phyloP scores from a whole-genome alignment of 805 yeast genomes.

The Saturnispora diversa region DNA sequence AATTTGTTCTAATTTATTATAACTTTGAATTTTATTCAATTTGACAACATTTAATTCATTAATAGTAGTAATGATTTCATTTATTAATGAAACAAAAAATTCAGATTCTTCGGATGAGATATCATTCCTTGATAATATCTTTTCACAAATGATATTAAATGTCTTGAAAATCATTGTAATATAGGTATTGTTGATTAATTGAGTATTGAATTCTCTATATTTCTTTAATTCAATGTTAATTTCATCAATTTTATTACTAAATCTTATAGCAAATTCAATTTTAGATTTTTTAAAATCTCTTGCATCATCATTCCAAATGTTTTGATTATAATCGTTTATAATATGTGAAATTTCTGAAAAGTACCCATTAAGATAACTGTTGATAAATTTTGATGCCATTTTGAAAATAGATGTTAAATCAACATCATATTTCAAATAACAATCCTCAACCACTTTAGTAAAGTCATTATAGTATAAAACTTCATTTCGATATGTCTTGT shows the following conservation, averaged over 20 bases:
- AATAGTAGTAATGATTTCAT: constrained; percentile 5
- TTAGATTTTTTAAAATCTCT: constrained; percentile 10
- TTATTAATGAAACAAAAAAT: constrained; percentile 15
- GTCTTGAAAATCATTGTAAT: constrained; percentile 16
- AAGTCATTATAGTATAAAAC: constrained; percentile 29
- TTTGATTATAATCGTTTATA: constrained; percentile 16
- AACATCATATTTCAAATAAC: constrained; percentile 14
- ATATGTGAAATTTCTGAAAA: constrained; percentile 10
- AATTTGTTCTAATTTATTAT: constrained; percentile 26
- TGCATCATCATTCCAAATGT: constrained; percentile 15
- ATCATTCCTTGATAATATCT: constrained; percentile 19
- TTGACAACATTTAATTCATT: constrained; percentile 5
- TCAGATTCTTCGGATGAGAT: constrained; percentile 30
- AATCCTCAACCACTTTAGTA: constrained; percentile 20
- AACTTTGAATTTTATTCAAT: constrained; percentile 20
- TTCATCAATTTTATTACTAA: constrained; percentile 6
- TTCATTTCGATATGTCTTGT: constrained; percentile 19
- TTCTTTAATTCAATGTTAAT: neutral
- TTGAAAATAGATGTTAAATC: constrained; percentile 21
- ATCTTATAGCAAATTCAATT: constrained; percentile 13
- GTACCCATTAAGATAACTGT: constrained; percentile 10
- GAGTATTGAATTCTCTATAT: constrained; percentile 18
- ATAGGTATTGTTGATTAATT: constrained; percentile 17
- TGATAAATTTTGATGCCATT: constrained; percentile 18
- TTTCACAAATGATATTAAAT: constrained; percentile 17